A percentile compares a stretch with the other conserved stretches of the same genome.
phyloP scores from a whole-genome alignment of 1,284 basidiomycete genomes.

The Trichosporon coremiiforme region DNA sequence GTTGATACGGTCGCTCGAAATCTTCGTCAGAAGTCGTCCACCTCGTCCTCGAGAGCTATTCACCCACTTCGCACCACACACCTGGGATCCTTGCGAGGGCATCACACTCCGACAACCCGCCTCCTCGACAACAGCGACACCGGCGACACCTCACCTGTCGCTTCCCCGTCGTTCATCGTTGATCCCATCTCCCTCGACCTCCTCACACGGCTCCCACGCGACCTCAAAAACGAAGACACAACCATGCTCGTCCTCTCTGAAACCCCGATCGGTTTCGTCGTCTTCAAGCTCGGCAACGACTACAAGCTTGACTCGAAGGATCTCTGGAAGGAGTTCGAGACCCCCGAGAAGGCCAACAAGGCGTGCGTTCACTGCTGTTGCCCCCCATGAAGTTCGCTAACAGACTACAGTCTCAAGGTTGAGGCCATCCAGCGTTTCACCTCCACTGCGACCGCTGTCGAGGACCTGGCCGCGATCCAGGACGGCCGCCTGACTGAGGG shows the following conservation, averaged over 20 bases:
- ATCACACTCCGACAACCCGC: conserved; percentile 2
- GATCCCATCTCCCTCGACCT: neutral
- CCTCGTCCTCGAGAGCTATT: conserved; percentile 5
- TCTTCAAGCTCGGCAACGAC: conserved; percentile 92
- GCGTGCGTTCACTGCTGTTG: conserved; percentile 64
- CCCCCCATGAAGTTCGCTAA: neutral
- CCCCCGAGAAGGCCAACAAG: conserved; percentile 85
- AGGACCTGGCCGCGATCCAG: conserved; percentile 91
- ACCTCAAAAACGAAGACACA: conserved; percentile 1
- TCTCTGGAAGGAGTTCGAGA: conserved; percentile 89
- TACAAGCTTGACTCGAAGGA: conserved; percentile 84
- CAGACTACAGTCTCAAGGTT: conserved; percentile 72
- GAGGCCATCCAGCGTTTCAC: conserved; percentile 95
- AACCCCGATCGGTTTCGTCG: conserved; percentile 73
- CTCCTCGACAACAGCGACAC: neutral
- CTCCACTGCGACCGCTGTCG: conserved; percentile 96
- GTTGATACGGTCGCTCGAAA: conserved; percentile 16
- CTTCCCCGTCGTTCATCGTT: neutral
- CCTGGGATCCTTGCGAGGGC: conserved; percentile 2
- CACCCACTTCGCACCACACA: conserved; percentile 13
- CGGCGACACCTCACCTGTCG: neutral
- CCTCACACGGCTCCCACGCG: neutral
- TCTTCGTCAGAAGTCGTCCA: conserved; percentile 19
- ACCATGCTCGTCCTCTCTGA: conserved; percentile 60
- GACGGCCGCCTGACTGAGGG: conserved; percentile 90